phyloP scores from a whole-genome alignment of 768 basidiomycete species.

The Megacollybia marginata region DNA sequence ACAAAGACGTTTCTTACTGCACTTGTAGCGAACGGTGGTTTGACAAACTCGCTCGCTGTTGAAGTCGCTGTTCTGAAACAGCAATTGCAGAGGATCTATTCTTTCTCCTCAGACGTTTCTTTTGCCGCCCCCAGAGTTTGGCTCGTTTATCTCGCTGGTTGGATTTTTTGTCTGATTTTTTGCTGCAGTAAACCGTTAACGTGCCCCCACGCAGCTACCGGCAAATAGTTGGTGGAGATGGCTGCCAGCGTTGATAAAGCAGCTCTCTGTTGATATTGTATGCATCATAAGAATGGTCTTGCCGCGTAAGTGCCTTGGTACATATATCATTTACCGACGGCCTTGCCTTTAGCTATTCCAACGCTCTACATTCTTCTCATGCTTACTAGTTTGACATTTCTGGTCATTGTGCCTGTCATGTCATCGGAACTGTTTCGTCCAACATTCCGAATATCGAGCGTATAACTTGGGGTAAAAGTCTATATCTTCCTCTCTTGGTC shows the following conservation, averaged over 20 bases:
- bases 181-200: constrained; percentile 33
- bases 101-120: constrained; percentile 58
- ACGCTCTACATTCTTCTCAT: constrained; percentile 48
- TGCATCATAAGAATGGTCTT: constrained; percentile 47
- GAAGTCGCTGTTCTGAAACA: constrained; percentile 53
- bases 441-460: constrained; percentile 29
- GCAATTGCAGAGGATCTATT: constrained; percentile 45
- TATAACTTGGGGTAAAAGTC: too few relatives aligned
- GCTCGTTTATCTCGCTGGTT: constrained; percentile 21
- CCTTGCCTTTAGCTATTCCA: constrained; percentile 38
- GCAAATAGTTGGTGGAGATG: constrained; percentile 42
- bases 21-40: constrained; percentile 46
- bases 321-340: background rate
- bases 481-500: constrained; percentile 6
- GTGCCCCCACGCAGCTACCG: too few relatives aligned
- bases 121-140: constrained; percentile 50
- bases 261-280: constrained; percentile 39
- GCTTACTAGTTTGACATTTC: constrained; percentile 53
- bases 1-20: constrained; percentile 62
- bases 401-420: too few relatives aligned
- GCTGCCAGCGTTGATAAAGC: constrained; percentile 36
- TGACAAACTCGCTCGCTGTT: constrained; percentile 39
- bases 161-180: background rate
- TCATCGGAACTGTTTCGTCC: too few relatives aligned
- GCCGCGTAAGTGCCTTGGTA: constrained; percentile 57